Evolutionary conservation across 805 yeast genomes (phyloP), one percentile per base, ranked within the genome.

Genomic region (Saturnispora sekii): DNA sequence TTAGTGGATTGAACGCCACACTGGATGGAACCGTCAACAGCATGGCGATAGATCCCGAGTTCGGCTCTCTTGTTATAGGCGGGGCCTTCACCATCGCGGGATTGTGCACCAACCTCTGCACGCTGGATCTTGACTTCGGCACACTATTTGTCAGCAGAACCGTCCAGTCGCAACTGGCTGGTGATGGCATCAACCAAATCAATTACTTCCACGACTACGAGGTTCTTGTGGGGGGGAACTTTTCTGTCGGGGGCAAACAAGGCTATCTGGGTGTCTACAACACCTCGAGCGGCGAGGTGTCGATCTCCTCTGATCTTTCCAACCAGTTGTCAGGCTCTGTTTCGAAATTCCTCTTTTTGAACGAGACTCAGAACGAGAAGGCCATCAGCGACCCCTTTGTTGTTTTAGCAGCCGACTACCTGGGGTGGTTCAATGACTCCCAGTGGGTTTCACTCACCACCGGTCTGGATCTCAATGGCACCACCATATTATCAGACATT

Each of bases 41-140:
- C 1, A 59, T 74, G 42, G 60, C 61, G 14, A 50, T 70, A 14
- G 64, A 65, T 31, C 68, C 71, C 30, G 66, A 65, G 18, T 63
- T 61, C 28, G 65, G 68, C 28, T 53, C 67, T 15, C 62, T 87
- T 26, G 67, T 80, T 29, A 84, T 84, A 10, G 95, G 84, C 34
- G 96, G 97, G 18, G 68, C 73, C 36, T 87, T 84, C 57, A 72
- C 69, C 16, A 42, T 50, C 32, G 58, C 67, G 16, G 43, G 45
- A 14, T 47, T 50, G 5, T 88, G 96, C 61, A 59, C 67, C 2
- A 72, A 76, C 1, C 61, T 89, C 32, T 88, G 96, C 59, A 63
- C 81, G 32, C 85, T 75, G 57, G 47, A 32, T 2, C 80, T 81
- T 53, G 59, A 77, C 48, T 57, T 62, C 3, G 40, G 41, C 4